Percentiles rank a stretch among this genome's conserved stretches.
phyloP scores from a whole-genome alignment of 768 basidiomycete genomes.

The Russula abietina region DNA sequence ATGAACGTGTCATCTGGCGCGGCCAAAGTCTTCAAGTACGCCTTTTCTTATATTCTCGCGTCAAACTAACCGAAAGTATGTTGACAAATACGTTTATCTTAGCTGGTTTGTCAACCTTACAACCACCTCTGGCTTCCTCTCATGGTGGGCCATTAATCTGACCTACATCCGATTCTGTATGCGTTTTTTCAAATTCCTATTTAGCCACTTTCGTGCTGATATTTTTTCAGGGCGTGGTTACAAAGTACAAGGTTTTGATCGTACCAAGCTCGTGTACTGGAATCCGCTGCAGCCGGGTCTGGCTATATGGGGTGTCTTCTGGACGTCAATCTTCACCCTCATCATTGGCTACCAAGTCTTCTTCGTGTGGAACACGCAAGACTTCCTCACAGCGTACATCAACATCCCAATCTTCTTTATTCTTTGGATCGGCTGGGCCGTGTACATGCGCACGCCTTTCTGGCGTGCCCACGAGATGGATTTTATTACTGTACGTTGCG shows the following conservation, averaged over 20 bases:
- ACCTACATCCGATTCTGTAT: slow-evolving; percentile 68
- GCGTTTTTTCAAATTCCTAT: slow-evolving; percentile 29
- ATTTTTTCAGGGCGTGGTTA: slow-evolving; percentile 47
- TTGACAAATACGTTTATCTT: not conserved
- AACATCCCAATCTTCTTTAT: slow-evolving; percentile 40
- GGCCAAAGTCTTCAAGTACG: slow-evolving; percentile 51
- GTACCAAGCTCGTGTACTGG: slow-evolving; percentile 55
- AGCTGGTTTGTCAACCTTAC: slow-evolving; percentile 68
- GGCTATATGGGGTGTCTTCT: slow-evolving; percentile 63
- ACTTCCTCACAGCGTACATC: slow-evolving; percentile 45
- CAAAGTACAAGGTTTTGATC: slow-evolving; percentile 58
- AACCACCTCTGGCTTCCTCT: slow-evolving; percentile 61
- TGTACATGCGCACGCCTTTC: slow-evolving; percentile 35
- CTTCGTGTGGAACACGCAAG: slow-evolving; percentile 51
- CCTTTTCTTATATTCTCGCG: slow-evolving; percentile 8
- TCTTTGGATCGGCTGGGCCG: slow-evolving; percentile 42
- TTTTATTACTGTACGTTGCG: slow-evolving; percentile 50
- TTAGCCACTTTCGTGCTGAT: not conserved
- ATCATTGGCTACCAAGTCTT: slow-evolving; percentile 55
- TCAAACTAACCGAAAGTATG: not conserved
- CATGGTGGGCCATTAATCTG: slow-evolving; percentile 62
- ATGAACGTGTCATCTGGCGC: slow-evolving; percentile 58
- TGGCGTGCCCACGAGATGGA: slow-evolving; percentile 65
- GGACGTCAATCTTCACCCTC: slow-evolving; percentile 56
- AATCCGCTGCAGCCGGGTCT: slow-evolving; percentile 60